These are phyloP conservation scores for Chaetoceros tenuissimus DNA, from an alignment of 108 stramenopile genomes.

Conservation along the genomic window DNA sequence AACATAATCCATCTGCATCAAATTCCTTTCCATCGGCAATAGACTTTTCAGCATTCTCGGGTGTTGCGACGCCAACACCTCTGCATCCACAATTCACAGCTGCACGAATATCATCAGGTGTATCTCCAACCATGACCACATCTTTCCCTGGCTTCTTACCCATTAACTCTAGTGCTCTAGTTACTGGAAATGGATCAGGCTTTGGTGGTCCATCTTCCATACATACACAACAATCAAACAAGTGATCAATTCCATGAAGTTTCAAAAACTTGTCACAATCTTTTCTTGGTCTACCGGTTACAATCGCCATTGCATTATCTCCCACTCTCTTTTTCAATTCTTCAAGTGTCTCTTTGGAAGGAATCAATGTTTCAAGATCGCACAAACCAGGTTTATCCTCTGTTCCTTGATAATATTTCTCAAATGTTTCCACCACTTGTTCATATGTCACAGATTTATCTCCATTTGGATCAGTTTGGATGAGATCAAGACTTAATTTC, in stretches of 20 bases:
- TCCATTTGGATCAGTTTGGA: slow-evolving; percentile 44
- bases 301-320: slow-evolving; percentile 48
- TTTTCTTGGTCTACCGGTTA: slow-evolving; percentile 77
- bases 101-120: slow-evolving; percentile 84
- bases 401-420: slow-evolving; percentile 76
- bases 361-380: slow-evolving; percentile 69
- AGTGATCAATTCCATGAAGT: slow-evolving; percentile 28
- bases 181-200: slow-evolving; percentile 77
- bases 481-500: slow-evolving; percentile 68
- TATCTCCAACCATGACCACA: slow-evolving; percentile 82
- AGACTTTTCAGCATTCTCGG: slow-evolving; percentile 48
- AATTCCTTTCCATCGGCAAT: slow-evolving; percentile 22
- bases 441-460: slow-evolving; percentile 49
- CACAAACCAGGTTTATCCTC: slow-evolving; percentile 33
- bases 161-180: slow-evolving; percentile 36
- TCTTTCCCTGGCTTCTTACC: slow-evolving; percentile 32
- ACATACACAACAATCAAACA: slow-evolving; percentile 64
- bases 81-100: slow-evolving; percentile 59
- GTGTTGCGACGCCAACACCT: slow-evolving; percentile 80
- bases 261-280: slow-evolving; percentile 82
- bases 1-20: slow-evolving; percentile 22
- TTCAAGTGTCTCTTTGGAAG: slow-evolving; percentile 41
- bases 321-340: slow-evolving; percentile 44
- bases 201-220: slow-evolving; percentile 92
- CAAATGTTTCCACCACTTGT: slow-evolving; percentile 77